These are phyloP conservation scores for Boletus sp. DNA, from an alignment of 768 basidiomycete species.

Conservation along the genomic window DNA sequence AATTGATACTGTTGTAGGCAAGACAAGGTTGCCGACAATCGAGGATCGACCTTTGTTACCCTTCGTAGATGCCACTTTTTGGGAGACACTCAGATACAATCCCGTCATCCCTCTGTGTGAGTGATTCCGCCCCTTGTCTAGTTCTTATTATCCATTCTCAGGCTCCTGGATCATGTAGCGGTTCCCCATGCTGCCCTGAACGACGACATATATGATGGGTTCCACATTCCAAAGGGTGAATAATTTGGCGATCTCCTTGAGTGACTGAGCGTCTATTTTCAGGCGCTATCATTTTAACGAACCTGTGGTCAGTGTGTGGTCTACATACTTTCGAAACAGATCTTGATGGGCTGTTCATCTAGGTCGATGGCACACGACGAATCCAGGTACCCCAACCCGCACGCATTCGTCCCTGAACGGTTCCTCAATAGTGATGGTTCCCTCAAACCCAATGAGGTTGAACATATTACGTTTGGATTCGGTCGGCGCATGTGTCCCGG, in stretches of 20 bases:
- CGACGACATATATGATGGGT: slow-evolving; percentile 8
- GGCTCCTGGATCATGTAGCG: background rate
- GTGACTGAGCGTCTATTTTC: background rate
- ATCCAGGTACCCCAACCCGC: background rate
- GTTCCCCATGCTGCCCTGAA: slow-evolving; percentile 1
- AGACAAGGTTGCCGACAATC: slow-evolving; percentile 3
- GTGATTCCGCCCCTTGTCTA: background rate
- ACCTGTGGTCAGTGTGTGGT: slow-evolving; percentile 10
- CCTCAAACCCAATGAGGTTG: too few species aligned
- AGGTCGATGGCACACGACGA: background rate
- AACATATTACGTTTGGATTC: too few species aligned
- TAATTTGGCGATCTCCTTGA: too few species aligned
- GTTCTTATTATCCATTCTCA: too few species aligned
- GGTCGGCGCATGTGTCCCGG: too few species aligned
- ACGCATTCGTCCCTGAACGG: too few species aligned
- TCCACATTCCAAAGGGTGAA: slow-evolving; percentile 9
- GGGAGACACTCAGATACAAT: slow-evolving; percentile 3
- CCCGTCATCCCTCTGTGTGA: slow-evolving; percentile 10
- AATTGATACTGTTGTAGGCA: slow-evolving; percentile 9
- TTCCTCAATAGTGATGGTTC: too few species aligned
- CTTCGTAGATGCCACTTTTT: slow-evolving; percentile 3
- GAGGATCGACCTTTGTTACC: slow-evolving; percentile 8
- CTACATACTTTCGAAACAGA: too few species aligned
- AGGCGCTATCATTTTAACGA: background rate
- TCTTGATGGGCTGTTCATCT: background rate